Evolutionary conservation across 2,329 filamentous ascomycete species (phyloP), one percentile per base, ranked within the genome.

Genomic region (Fusarium zealandicum): DNA sequence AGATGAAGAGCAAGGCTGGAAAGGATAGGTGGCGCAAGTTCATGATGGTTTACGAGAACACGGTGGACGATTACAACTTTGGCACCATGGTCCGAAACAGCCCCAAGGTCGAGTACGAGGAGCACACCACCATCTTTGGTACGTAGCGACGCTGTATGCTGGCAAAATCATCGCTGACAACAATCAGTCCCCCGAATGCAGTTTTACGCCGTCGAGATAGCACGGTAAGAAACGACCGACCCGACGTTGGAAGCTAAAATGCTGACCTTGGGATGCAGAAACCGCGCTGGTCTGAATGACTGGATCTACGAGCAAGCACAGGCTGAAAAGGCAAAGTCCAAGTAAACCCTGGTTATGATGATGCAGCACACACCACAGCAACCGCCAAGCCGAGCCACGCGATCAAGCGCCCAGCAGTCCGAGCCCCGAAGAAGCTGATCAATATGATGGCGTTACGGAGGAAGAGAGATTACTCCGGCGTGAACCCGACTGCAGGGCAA

Each of bases 61-160:
- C 85, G 76, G 81, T 99, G n/a, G 89, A 95, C 61, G 96, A 99
- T 76, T 99, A 88, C 82, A 99, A 97, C 80, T 99, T 97, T 75
- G 95, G 95, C 50, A 97, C 95, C 28, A 93, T 99, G 83, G 74
- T 99, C 67, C 86, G 95, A 52, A 82, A 85, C 51, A 90, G 84
- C 69, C 83, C 92, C 31, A 90, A 90, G 67, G 85, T 76, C 46
- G 93, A 97, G 75, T 98, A 99, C 73, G 90, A 88, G 46, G 82
- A 96, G 77, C 81, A 96, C 51, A 91, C 89, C 48, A 96, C 92
- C 3, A 96, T 99, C 46, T 98, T 99, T 68, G 92, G 90, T 93
- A 33, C 14, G 33, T 25, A 11, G n/a, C 6, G 31, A 10, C 17
- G 4, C 4, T 9, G 7, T 28, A 8, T 17, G 25, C 17, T 14